Percentiles rank a stretch among this genome's conserved stretches.
Evolutionary conservation across 108 stramenopile genomes (phyloP).

Genomic region (Skeletonema marinoi): DNA sequence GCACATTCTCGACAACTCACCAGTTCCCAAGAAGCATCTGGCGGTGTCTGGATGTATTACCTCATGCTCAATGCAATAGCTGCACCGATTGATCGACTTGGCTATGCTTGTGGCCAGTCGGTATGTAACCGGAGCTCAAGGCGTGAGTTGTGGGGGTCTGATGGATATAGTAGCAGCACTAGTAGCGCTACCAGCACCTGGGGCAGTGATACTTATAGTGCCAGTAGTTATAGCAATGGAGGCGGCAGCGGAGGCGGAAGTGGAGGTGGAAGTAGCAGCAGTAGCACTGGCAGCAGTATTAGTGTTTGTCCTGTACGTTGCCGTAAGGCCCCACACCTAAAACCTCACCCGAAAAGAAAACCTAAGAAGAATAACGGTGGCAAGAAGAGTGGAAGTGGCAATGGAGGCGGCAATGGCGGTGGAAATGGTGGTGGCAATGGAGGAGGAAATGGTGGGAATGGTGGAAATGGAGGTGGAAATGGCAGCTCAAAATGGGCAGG

Average conservation of each 20-base stretch:
- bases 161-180: background rate
- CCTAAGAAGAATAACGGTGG: background rate
- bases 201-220: background rate
- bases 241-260: too few species aligned
- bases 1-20: background rate
- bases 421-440: too few species aligned
- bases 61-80: background rate
- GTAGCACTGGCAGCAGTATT: background rate
- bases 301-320: background rate
- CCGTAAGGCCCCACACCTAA: background rate
- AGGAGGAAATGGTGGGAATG: too few species aligned
- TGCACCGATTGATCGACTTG: background rate
- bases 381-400: background rate
- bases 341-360: background rate
- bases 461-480: too few species aligned
- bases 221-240: background rate
- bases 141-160: background rate
- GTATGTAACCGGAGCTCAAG: background rate
- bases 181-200: background rate
- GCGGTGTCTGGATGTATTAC: background rate
- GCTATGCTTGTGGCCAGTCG: background rate
- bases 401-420: background rate
- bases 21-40: background rate
- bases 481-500: background rate
- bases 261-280: background rate